These are phyloP conservation scores for Xanthoconium stramineum DNA, from an alignment of 768 basidiomycete genomes.

Conservation along the genomic window DNA sequence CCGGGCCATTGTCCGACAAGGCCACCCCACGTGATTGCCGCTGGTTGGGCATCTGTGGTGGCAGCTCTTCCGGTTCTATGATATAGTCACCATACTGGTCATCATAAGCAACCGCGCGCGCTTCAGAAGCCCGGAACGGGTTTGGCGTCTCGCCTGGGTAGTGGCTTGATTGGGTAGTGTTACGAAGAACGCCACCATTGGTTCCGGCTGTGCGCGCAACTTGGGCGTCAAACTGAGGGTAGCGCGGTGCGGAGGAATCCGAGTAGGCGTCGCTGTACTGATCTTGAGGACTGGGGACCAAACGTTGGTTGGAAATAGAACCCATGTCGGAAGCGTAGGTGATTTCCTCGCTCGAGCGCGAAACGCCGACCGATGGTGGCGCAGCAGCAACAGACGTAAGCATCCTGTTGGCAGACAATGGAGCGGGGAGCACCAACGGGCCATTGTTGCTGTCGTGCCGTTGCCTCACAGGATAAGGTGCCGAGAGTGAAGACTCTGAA, in stretches of 20 bases:
- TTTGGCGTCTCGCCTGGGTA: slow-evolving; percentile 50
- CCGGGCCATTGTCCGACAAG: slow-evolving; percentile 79
- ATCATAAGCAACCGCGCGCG: slow-evolving; percentile 39
- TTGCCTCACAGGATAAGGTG: slow-evolving; percentile 42
- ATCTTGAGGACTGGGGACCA: slow-evolving; percentile 36
- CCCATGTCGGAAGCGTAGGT: slow-evolving; percentile 34
- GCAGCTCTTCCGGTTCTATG: slow-evolving; percentile 37
- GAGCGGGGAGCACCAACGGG: slow-evolving; percentile 71
- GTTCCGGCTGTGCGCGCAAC: slow-evolving; percentile 37
- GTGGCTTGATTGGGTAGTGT: slow-evolving; percentile 33
- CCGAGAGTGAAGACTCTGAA: slow-evolving; percentile 47
- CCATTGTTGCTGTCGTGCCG: slow-evolving; percentile 69
- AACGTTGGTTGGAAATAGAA: slow-evolving; percentile 42
- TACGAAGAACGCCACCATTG: slow-evolving; percentile 40
- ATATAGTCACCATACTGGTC: slow-evolving; percentile 32
- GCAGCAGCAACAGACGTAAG: slow-evolving; percentile 41
- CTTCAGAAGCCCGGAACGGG: slow-evolving; percentile 55
- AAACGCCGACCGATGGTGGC: slow-evolving; percentile 45
- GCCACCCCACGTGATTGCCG: slow-evolving; percentile 61
- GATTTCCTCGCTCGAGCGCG: slow-evolving; percentile 44
- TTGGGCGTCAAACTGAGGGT: slow-evolving; percentile 39
- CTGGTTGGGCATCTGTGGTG: slow-evolving; percentile 10
- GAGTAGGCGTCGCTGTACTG: slow-evolving; percentile 29
- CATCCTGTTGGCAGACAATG: slow-evolving; percentile 58
- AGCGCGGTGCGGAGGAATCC: slow-evolving; percentile 17